These are phyloP conservation scores for Metroxylon sagu DNA, from an alignment of 176 grass and related monocot species.

Conservation along the genomic window DNA sequence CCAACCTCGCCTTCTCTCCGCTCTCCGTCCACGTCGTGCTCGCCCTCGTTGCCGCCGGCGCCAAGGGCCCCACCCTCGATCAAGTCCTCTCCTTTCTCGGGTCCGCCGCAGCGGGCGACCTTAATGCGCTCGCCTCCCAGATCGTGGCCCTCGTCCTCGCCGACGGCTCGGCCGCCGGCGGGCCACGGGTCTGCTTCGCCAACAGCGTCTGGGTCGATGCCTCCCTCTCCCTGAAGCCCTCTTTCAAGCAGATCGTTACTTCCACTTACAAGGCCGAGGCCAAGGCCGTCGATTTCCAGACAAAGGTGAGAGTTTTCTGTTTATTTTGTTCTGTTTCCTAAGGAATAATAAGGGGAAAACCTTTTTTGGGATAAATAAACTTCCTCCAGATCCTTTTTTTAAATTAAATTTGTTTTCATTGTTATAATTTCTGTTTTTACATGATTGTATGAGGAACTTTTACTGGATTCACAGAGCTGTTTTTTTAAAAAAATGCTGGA, in stretches of 20 bases:
- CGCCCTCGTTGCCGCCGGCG: conserved; percentile 55
- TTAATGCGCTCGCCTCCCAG: conserved; percentile 48
- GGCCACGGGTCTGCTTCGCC: conserved; percentile 51
- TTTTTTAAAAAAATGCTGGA: too few species aligned
- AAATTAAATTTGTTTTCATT: too few species aligned
- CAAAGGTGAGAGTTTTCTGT: conserved; percentile 26
- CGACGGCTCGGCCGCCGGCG: conserved; percentile 48
- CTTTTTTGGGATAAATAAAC: too few species aligned
- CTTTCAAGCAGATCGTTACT: conserved; percentile 28
- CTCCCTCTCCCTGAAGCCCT: conserved; percentile 29
- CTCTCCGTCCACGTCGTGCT: conserved; percentile 72
- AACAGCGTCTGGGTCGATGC: conserved; percentile 56
- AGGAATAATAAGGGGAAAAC: too few species aligned
- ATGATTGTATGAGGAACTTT: too few species aligned
- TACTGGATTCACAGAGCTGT: too few species aligned
- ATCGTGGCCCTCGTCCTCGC: conserved; percentile 63
- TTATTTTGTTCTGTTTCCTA: neutral
- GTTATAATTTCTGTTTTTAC: too few species aligned
- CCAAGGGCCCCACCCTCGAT: conserved; percentile 48
- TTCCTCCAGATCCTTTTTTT: too few species aligned
- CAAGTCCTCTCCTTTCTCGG: conserved; percentile 42
- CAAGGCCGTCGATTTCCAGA: conserved; percentile 44
- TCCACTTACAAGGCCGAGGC: conserved; percentile 43
- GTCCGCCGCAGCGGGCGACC: neutral
- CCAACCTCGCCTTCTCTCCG: conserved; percentile 72